Conservation (phyloP, 2,329 filamentous ascomycete species). For the Xylaria digitata region DNA sequence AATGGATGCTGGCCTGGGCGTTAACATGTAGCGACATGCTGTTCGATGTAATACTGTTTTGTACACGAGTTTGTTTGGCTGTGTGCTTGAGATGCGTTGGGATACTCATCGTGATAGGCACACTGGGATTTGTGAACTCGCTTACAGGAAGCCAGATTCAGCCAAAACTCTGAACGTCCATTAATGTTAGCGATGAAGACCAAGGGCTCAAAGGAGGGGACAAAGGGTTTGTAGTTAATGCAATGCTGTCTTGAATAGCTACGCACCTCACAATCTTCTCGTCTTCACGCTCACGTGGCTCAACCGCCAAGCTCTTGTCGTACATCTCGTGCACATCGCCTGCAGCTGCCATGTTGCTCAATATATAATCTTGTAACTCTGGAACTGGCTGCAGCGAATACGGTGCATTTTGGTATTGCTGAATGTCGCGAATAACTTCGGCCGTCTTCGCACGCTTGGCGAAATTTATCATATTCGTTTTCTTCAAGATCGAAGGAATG, state of each 20-base stretch:
- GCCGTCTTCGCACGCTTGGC: conserved; percentile 98
- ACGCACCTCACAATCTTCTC: conserved; percentile 98
- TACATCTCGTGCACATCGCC: conserved; percentile 99
- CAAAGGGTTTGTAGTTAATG: conserved; percentile 13
- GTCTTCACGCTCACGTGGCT: conserved; percentile 95
- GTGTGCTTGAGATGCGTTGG: conserved; percentile 10
- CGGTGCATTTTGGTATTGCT: conserved; percentile 98
- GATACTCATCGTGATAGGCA: conserved; percentile 2
- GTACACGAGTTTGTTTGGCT: conserved; percentile 11
- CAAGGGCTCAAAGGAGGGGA: conserved; percentile 7
- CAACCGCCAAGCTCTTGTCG: conserved; percentile 92
- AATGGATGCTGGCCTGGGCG: neutral
- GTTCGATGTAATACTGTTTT: conserved; percentile 10
- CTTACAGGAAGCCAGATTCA: conserved; percentile 70
- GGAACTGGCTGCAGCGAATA: conserved; percentile 89
- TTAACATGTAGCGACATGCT: conserved; percentile 8
- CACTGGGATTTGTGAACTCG: conserved; percentile 24
- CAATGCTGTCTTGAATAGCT: conserved; percentile 12
- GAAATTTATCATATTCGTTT: conserved; percentile 97
- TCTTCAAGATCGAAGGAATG: conserved; percentile 95
- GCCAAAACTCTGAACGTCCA: conserved; percentile 63
- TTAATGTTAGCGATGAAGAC: conserved; percentile 41
- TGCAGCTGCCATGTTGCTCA: conserved; percentile 94
- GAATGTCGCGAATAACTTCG: conserved; percentile 97
- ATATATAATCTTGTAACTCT: conserved; percentile 95